Evolutionary conservation across 768 basidiomycete genomes (phyloP).

Genomic region (Mycena galopus): DNA sequence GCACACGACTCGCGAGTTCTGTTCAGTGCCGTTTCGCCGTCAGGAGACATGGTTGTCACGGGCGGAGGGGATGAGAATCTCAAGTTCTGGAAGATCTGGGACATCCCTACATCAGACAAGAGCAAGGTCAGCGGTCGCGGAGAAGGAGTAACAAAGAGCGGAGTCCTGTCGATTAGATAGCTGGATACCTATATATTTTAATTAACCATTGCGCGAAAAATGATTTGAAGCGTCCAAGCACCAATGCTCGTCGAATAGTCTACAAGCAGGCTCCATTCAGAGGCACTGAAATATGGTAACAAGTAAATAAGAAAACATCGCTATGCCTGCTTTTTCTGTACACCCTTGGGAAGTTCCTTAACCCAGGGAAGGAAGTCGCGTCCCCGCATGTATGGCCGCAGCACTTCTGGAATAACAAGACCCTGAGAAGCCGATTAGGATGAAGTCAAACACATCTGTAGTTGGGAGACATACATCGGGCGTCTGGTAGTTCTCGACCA

Average conservation of each 20-base stretch:
- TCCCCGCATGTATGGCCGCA: conserved; percentile 97
- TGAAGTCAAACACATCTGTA: conserved; percentile 1
- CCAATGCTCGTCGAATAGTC: too few relatives aligned
- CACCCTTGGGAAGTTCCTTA: conserved; percentile 82
- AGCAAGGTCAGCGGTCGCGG: conserved; percentile 61
- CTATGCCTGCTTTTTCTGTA: conserved; percentile 78
- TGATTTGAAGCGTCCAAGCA: too few relatives aligned
- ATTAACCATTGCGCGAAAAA: too few relatives aligned
- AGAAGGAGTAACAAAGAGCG: conserved; percentile 59
- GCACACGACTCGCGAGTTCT: conserved; percentile 95
- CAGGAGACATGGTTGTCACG: conserved; percentile 92
- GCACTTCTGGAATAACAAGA: conserved; percentile 87
- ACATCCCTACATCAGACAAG: conserved; percentile 59
- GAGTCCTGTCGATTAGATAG: conserved; percentile 62
- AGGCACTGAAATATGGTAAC: too few relatives aligned
- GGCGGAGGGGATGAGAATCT: conserved; percentile 96
- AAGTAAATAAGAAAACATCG: conserved; percentile 3
- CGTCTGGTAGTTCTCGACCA: conserved; percentile 99
- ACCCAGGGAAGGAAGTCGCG: conserved; percentile 90
- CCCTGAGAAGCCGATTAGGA: conserved; percentile 66
- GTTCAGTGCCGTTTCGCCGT: conserved; percentile 87
- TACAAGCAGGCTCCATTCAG: too few relatives aligned
- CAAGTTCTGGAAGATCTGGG: conserved; percentile 96
- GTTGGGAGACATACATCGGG: conserved; percentile 73
- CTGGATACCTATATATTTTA: too few relatives aligned